Conservation (phyloP, 176 grass and related monocot species). For the Phragmites australis region DNA sequence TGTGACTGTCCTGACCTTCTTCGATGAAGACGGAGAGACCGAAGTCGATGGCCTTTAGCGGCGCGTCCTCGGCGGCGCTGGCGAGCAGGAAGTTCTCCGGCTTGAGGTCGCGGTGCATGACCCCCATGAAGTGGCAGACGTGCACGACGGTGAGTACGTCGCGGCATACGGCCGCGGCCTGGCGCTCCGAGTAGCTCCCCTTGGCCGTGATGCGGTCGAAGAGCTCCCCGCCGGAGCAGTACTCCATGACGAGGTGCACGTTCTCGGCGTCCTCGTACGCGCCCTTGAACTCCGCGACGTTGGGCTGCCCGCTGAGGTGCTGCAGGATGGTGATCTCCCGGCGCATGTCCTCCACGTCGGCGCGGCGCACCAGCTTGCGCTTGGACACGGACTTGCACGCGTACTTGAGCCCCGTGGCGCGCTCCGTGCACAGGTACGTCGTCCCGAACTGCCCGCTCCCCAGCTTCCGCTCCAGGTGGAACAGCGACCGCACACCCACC, state of each 20-base stretch:
- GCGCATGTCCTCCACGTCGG: conserved; percentile 73
- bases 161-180: conserved; percentile 64
- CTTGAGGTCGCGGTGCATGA: conserved; percentile 89
- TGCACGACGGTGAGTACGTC: conserved; percentile 72
- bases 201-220: conserved; percentile 82
- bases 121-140: conserved; percentile 96
- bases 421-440: conserved; percentile 85
- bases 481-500: conserved; percentile 55
- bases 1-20: conserved; percentile 50
- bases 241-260: conserved; percentile 90
- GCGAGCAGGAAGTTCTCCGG: conserved; percentile 85
- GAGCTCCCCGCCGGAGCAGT: conserved; percentile 88
- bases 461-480: conserved; percentile 66
- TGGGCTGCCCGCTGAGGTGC: conserved; percentile 87
- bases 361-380: conserved; percentile 64
- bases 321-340: conserved; percentile 89
- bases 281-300: conserved; percentile 87
- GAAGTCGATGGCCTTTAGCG: conserved; percentile 88
- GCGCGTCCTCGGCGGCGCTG: conserved; percentile 53
- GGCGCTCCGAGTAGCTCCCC: conserved; percentile 63
- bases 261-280: conserved; percentile 63
- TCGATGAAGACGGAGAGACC: conserved; percentile 88
- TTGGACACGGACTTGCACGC: conserved; percentile 97
- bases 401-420: conserved; percentile 44
- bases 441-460: conserved; percentile 79